phyloP scores from a whole-genome alignment of 345 rosid species.

The Eucalyptus marginata region DNA sequence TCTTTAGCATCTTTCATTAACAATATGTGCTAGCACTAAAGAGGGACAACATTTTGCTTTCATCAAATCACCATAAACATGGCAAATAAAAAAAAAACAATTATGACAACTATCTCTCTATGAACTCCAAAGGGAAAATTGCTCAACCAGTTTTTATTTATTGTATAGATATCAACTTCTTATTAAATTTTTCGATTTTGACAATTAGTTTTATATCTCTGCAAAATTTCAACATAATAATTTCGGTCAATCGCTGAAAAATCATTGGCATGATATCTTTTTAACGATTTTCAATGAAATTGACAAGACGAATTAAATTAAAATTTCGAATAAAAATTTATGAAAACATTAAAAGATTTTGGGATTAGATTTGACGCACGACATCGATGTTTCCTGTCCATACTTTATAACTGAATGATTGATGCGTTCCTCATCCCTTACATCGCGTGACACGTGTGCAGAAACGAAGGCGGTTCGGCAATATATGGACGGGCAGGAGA shows the following conservation, averaged over 20 bases:
- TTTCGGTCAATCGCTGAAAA: not conserved
- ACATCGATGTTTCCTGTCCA: not conserved
- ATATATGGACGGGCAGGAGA: not conserved
- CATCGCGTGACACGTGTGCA: not conserved
- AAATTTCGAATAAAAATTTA: not conserved
- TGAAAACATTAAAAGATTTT: not conserved
- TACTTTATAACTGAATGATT: not conserved
- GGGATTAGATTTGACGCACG: not conserved
- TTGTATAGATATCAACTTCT: accelerated
- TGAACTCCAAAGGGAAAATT: not conserved
- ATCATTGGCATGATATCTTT: too few relatives aligned
- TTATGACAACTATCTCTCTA: not conserved
- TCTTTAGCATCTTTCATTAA: not conserved
- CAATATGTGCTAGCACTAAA: not conserved
- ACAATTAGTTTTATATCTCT: accelerated
- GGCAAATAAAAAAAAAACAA: not conserved
- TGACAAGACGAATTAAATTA: too few relatives aligned
- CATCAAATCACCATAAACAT: not conserved
- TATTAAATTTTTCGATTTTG: not conserved
- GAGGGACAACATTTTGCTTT: not conserved
- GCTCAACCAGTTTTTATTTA: not conserved
- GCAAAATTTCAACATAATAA: not conserved
- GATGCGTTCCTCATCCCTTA: not conserved
- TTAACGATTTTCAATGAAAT: too few relatives aligned
- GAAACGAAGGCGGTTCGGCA: not conserved